Percentiles rank a stretch among this genome's conserved stretches.
Conservation (phyloP, 495 filamentous ascomycete genomes). For the Aspergillus incahuasiensis region DNA sequence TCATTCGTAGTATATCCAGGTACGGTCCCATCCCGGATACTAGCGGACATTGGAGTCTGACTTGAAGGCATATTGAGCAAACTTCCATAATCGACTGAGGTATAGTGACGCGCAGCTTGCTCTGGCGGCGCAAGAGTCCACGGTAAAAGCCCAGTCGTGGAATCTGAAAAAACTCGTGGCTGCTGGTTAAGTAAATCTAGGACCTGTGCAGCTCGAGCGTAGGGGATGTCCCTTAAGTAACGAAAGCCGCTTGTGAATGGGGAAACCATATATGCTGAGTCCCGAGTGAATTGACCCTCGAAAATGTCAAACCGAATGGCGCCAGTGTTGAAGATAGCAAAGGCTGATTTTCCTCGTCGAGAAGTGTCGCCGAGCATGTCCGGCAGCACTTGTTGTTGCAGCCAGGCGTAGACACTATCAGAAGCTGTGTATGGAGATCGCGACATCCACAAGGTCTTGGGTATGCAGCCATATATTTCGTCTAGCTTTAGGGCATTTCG, state of each 20-base stretch:
- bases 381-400: constrained; percentile 69
- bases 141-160: constrained; percentile 10
- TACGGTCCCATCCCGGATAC: constrained; percentile 37
- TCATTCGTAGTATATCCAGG: constrained; percentile 89
- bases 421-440: constrained; percentile 64
- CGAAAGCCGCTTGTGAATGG: constrained; percentile 79
- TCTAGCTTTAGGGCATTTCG: constrained; percentile 71
- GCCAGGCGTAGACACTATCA: constrained; percentile 74
- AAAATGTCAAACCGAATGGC: constrained; percentile 94
- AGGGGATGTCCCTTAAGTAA: constrained; percentile 78
- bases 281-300: constrained; percentile 81
- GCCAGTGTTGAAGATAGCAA: constrained; percentile 83
- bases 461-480: constrained; percentile 73
- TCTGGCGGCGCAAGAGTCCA: constrained; percentile 36
- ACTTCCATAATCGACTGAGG: neutral
- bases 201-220: constrained; percentile 63
- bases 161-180: constrained; percentile 47
- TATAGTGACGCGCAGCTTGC: constrained; percentile 22
- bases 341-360: constrained; percentile 48
- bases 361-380: constrained; percentile 49
- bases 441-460: constrained; percentile 73
- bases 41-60: constrained; percentile 26
- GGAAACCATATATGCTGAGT: constrained; percentile 78
- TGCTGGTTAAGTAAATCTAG: constrained; percentile 69
- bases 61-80: neutral